phyloP scores from a whole-genome alignment of 2,329 filamentous ascomycete genomes.

The Stagonosporopsis rhizophila region DNA sequence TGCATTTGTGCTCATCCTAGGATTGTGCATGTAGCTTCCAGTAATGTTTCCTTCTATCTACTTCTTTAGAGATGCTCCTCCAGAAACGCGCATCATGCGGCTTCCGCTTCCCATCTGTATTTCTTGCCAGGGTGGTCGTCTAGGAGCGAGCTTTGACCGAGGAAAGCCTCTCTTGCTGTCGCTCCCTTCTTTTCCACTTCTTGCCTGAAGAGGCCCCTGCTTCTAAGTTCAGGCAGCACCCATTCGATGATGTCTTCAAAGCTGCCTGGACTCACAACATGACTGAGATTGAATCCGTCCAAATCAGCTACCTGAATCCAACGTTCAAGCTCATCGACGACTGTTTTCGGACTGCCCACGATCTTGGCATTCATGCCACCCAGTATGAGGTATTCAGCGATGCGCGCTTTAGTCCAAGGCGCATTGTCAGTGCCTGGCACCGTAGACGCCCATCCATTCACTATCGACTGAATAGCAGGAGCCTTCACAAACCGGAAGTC shows the following conservation, averaged over 20 bases:
- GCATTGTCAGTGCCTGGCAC: slow-evolving; percentile 47
- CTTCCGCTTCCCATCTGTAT: background rate
- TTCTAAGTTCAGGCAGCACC: background rate
- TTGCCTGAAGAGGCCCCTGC: background rate
- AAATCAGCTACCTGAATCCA: background rate
- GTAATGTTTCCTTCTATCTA: background rate
- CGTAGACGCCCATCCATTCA: slow-evolving; percentile 16
- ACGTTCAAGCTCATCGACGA: slow-evolving; percentile 1
- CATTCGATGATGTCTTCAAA: background rate
- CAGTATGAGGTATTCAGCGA: slow-evolving; percentile 69
- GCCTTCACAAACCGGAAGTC: background rate
- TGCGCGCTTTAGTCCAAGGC: slow-evolving; percentile 73
- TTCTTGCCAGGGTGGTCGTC: background rate
- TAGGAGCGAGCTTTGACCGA: background rate
- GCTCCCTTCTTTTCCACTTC: background rate
- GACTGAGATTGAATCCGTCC: background rate
- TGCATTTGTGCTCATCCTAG: background rate
- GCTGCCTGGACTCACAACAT: background rate
- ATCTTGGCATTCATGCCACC: slow-evolving; percentile 66
- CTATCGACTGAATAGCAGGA: slow-evolving; percentile 17
- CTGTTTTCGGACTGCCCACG: background rate
- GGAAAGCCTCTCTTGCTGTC: slow-evolving; percentile 2
- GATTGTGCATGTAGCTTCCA: background rate
- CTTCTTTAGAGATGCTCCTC: too few relatives aligned
- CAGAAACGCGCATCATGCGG: background rate